Base-by-base conservation (phyloP, 768 basidiomycete species). In the Tricholoma flavovirens region DNA sequence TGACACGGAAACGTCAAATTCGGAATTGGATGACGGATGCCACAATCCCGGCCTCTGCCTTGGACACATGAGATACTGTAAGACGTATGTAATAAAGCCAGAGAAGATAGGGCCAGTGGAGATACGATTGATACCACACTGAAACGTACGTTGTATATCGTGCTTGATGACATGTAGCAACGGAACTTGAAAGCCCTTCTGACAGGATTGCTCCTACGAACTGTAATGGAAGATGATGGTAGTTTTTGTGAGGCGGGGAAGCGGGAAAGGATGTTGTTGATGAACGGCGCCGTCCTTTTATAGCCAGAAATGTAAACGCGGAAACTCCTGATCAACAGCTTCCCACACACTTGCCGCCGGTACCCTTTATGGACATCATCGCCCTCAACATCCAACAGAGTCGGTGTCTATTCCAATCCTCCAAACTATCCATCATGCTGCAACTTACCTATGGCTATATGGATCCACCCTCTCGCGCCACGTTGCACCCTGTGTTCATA, bases 111-210 rank as follows among this genome's bases (percentile, higher is more conserved):
- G n/a, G 29, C n/a, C 40, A 38, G 10, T 26, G 26, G 21, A 22
- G 9, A 17, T 59, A 22, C 17, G 19, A 8, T 8, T 32, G 38
- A 50, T 21, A 56, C 26, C 43, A 53, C 55, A 54, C 45, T 29
- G 88, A 32, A 29, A 66, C 69, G 57, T 57, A 70, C 69, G 54
- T 69, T 69, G 60, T 70, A 70, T 9, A 70, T 70, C 2, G 64
- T 64, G 59, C 62, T 66, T n/a, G 69, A 64, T 35, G 69, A 68
- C 69, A 69, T 69, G 21, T 45, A 8, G 10, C 24, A 33, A 21
- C 17, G 9, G 30, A 32, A 8, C 17, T 17, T 2, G 5, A 46
- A 22, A 9, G 3, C 5, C 26, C 45, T 11, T 49, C 1, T 49
- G 6, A 8, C 7, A 7, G 8, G 6, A 8, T 4, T 29, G 4